Conservation (phyloP, 108 stramenopile species). For the Parietichytrium sp. region DNA sequence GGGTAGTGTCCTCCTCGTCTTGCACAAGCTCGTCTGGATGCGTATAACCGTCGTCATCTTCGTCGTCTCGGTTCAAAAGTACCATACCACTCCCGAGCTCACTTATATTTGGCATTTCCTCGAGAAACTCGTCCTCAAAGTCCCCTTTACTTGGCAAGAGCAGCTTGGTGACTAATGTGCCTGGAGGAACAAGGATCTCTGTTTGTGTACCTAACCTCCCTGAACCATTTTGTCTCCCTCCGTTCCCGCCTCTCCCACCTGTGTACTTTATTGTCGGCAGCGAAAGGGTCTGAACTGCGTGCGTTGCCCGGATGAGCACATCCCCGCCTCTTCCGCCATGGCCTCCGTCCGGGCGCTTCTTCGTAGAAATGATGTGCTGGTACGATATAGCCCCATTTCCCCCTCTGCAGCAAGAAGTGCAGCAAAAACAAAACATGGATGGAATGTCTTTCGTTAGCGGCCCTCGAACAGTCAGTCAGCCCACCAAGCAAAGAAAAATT, state of each 20-base stretch:
- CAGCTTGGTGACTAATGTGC: slow-evolving; percentile 7
- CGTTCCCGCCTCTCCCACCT: not conserved
- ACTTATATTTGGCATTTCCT: not conserved
- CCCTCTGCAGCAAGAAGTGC: not conserved
- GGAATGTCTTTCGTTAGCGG: not conserved
- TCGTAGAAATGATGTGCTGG: not conserved
- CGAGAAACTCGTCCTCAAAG: not conserved
- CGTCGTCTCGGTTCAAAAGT: too few species aligned
- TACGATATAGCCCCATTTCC: slow-evolving; percentile 38
- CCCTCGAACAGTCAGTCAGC: not conserved
- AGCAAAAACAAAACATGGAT: not conserved
- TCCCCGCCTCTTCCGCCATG: slow-evolving; percentile 32
- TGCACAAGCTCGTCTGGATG: not conserved
- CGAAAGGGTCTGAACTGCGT: slow-evolving; percentile 1
- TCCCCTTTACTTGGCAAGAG: not conserved
- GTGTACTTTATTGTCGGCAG: not conserved
- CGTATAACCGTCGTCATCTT: not conserved
- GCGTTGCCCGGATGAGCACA: not conserved
- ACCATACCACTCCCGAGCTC: too few species aligned
- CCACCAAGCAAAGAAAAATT: not conserved
- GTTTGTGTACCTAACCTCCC: not conserved
- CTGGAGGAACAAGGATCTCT: not conserved
- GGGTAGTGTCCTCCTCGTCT: not conserved
- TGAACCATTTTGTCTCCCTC: not conserved
- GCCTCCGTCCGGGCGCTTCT: not conserved